Evolutionary conservation across 2,329 filamentous ascomycete species (phyloP), one percentile per base, ranked within the genome.

Genomic region (Apiospora sp.): DNA sequence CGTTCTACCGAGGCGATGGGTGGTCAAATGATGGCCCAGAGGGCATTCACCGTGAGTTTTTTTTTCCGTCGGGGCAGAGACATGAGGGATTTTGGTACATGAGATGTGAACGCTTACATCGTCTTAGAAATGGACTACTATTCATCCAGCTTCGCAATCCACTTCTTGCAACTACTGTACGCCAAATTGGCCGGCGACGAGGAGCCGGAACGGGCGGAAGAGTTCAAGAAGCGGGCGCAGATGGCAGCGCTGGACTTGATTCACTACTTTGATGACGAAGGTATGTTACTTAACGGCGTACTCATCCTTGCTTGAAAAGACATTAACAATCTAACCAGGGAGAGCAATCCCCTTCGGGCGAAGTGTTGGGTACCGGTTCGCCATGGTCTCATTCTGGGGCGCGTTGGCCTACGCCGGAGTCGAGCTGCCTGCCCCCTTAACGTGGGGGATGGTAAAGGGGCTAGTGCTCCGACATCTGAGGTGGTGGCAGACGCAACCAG

Each of bases 11-110:
- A n/a, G 93, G 93, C 7, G 91, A 90, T 67, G 93, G 93, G 0
- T 96, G 93, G 93, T 94, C 92, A 2, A 94, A 95, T 77, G 93
- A 96, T 79, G 93, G 93, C 0, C 93, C 93, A 0, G 91, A 92
- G 77, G 91, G 91, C 19, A 93, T 95, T 72, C 92, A 93, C 72
- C 93, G 87, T 88, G 74, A 75, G 86, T n/a, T n/a, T n/a, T n/a
- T n/a, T 72, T 7, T n/a, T 4, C 41, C 44, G 13, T 1, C 10
- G 6, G 27, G 27, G 27, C 19, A 22, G 2, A 14, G 22, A 49
- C 4, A 41, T 8, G 10, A 22, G 10, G 10, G 8, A 2, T 4
- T 22, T 24, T 1, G n/a, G 7, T 3, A n/a, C 3, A 19, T 30
- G 34, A 22, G 67, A 7, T 10, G 22, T 6, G 22, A 19, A 19